Evolutionary conservation across 257 asterid genomes (phyloP).

Genomic region (Oldenlandia corymbosa): DNA sequence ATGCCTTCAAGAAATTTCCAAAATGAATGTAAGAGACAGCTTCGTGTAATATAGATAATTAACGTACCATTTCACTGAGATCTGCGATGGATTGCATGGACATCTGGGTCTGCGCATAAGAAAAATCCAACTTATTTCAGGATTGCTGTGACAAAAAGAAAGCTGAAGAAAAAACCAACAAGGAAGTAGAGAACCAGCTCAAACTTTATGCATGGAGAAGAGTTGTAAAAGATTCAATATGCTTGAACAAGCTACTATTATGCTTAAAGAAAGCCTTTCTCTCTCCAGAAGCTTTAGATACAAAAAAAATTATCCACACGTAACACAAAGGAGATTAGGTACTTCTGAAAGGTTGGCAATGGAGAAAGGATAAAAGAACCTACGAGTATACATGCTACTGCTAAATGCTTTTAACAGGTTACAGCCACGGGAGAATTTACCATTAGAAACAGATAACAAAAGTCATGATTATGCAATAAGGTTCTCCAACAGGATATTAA

Average conservation of each 20-base stretch:
- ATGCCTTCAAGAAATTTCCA: neutral
- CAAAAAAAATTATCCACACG: neutral
- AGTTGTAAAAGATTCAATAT: neutral
- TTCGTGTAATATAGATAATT: neutral
- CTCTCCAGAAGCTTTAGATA: neutral
- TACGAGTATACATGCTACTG: too few relatives aligned
- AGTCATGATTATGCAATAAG: too few relatives aligned
- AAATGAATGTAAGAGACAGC: neutral
- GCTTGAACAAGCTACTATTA: too few relatives aligned
- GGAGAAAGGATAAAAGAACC: neutral
- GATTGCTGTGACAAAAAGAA: slow-evolving; percentile 2
- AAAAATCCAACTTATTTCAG: neutral
- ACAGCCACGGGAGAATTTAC: too few relatives aligned
- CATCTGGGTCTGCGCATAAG: slow-evolving; percentile 39
- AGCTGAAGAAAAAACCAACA: neutral
- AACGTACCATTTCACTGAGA: slow-evolving; percentile 46
- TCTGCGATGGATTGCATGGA: slow-evolving; percentile 34
- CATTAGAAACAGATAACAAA: too few relatives aligned
- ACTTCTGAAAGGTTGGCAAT: neutral
- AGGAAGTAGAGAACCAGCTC: too few relatives aligned
- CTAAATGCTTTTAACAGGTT: too few relatives aligned
- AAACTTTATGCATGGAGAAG: too few relatives aligned
- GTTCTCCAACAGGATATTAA: too few relatives aligned
- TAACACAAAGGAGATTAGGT: neutral
- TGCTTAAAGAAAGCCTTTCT: too few relatives aligned